A percentile compares a stretch with the other conserved stretches of the same genome.
Evolutionary conservation across 2,329 filamentous ascomycete species (phyloP).

Genomic region (Nothophoma quercina): DNA sequence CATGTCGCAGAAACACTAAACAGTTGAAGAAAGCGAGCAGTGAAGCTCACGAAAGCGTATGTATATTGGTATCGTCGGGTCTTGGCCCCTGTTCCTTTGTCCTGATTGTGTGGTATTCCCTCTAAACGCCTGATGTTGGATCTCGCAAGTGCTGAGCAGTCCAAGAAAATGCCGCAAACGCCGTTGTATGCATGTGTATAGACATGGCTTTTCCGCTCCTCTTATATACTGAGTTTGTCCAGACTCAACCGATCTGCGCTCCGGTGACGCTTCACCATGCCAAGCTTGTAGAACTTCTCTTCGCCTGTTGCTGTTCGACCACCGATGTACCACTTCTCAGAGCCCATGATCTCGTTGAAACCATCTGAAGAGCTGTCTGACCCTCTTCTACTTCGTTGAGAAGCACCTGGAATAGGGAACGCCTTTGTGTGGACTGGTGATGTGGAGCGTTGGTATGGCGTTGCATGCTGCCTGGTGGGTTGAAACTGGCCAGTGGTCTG

Average conservation of each 20-base stretch:
- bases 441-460: constrained; percentile 49
- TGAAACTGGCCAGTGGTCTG: constrained; percentile 50
- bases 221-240: constrained; percentile 76
- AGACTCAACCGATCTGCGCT: constrained; percentile 78
- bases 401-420: constrained; percentile 46
- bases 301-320: constrained; percentile 79
- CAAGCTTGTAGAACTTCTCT: constrained; percentile 81
- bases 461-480: constrained; percentile 51
- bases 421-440: constrained; percentile 44
- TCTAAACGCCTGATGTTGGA: constrained; percentile 22
- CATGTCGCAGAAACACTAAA: not conserved
- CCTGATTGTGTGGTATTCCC: constrained; percentile 9
- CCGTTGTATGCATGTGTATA: constrained; percentile 36
- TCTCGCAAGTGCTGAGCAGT: constrained; percentile 19
- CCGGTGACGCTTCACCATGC: constrained; percentile 74
- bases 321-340: constrained; percentile 84
- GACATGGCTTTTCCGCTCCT: not conserved
- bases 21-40: constrained; percentile 13
- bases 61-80: constrained; percentile 15
- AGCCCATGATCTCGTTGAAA: constrained; percentile 74
- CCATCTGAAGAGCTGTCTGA: constrained; percentile 80
- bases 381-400: constrained; percentile 62
- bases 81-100: constrained; percentile 2
- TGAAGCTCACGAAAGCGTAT: constrained; percentile 18
- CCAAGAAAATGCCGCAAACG: constrained; percentile 32